Evolutionary conservation across 768 basidiomycete genomes (phyloP), one percentile per base, ranked within the genome.

Genomic region (Lyophyllum semitale): DNA sequence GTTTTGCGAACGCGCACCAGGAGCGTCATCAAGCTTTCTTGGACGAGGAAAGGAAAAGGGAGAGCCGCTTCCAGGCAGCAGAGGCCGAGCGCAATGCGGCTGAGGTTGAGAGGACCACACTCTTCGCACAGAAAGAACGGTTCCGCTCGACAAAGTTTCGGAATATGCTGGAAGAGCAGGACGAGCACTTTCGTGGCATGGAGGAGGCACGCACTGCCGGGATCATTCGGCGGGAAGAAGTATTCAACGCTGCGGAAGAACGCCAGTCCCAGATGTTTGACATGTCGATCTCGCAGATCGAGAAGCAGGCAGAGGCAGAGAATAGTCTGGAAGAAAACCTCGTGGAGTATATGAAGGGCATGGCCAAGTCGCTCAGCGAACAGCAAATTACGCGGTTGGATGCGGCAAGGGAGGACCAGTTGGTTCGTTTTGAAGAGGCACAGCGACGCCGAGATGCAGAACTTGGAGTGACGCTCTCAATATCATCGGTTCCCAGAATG

Each of bases 231-330:
- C 22, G 50, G 13, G 37, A 47, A 3, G 45, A 44, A 13, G 33
- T 38, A 4, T 51, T 51, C 23, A 26, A 51, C 23, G 44, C 43
- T 17, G 25, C 48, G 12, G 33, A 47, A 27, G 27, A 45, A n/a
- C 55, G 49, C 11, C 26, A 20, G 4, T 43, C 42, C 6, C 48
- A 51, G 1, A 11, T n/a, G 8, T 51, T 56, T 25, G 43, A 33
- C 18, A 11, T 35, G 8, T 23, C 25, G 3, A 3, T 55, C 8
- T 35, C 23, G 8, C 11, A 50, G 20, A 43, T 55, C 22, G 48
- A 55, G 12, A 49, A 37, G 23, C 48, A 49, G 42, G 41, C 41
- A 1, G 54, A 49, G 32, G 48, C 48, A 11, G 48, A 37, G 48
- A 22, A 18, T 11, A 32, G 37, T 12, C 26, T 45, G 2, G 54